phyloP scores from a whole-genome alignment of 768 basidiomycete genomes.

The Mycena epipterygia region DNA sequence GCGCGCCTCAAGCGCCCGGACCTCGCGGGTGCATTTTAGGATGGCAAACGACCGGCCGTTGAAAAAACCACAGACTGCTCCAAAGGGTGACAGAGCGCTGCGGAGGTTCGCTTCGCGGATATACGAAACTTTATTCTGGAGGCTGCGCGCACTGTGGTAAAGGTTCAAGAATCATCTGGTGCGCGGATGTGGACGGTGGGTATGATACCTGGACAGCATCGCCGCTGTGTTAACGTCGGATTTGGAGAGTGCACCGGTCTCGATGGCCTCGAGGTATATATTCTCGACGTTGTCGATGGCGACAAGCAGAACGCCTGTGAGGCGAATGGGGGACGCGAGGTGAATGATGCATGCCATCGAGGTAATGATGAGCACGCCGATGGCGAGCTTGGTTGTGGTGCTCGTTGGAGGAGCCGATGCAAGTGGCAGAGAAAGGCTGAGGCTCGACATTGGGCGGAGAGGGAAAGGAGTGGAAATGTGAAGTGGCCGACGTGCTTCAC shows the following conservation, averaged over 20 bases:
- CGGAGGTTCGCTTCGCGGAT: not conserved
- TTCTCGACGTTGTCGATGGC: not conserved
- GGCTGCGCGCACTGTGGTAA: not conserved
- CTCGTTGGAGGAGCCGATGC: not conserved
- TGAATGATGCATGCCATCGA: not conserved
- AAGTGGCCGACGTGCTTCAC: too few species aligned
- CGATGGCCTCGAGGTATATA: not conserved
- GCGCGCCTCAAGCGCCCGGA: not conserved
- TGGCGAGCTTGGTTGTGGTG: not conserved
- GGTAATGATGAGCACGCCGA: not conserved
- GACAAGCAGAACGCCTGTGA: not conserved
- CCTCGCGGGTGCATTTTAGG: not conserved
- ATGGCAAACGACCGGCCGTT: not conserved
- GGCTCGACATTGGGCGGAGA: not conserved
- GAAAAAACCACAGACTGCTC: not conserved
- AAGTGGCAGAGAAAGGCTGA: not conserved
- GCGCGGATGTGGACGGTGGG: not conserved
- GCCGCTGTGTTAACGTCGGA: not conserved
- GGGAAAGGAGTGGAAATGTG: too few species aligned
- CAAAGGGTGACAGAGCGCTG: not conserved
- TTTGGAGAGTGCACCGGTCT: not conserved
- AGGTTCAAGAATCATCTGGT: not conserved
- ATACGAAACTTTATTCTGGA: not conserved
- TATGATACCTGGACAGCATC: not conserved
- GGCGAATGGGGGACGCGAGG: not conserved